Evolutionary conservation across 2,329 filamentous ascomycete species (phyloP).

Genomic region (Colletotrichum echinochloae): DNA sequence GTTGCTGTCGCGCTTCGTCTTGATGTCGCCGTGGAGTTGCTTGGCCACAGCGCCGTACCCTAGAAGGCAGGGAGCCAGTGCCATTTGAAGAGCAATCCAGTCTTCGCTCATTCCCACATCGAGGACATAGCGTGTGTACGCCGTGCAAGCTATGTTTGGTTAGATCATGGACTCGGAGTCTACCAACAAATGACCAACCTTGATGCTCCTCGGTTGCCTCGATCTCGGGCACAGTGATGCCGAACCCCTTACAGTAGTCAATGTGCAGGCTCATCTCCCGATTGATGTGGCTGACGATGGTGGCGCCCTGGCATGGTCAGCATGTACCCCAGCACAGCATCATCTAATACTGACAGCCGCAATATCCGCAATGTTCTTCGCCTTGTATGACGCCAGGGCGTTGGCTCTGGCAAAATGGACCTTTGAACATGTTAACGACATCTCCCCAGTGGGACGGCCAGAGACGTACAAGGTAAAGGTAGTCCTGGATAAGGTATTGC

Average conservation of each 20-base stretch:
- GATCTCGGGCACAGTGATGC: constrained; percentile 79
- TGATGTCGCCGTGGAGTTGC: constrained; percentile 73
- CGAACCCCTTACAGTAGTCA: constrained; percentile 84
- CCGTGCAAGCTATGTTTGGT: constrained; percentile 73
- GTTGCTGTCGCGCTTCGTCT: constrained; percentile 74
- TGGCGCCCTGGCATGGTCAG: constrained; percentile 63
- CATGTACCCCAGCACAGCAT: constrained; percentile 43
- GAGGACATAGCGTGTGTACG: constrained; percentile 87
- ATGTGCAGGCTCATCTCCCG: constrained; percentile 86
- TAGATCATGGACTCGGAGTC: neutral
- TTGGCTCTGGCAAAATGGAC: constrained; percentile 90
- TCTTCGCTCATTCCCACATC: constrained; percentile 90
- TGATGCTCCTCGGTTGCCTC: constrained; percentile 79
- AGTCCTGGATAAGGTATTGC: constrained; percentile 91
- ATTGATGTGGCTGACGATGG: constrained; percentile 80
- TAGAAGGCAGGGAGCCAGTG: constrained; percentile 88
- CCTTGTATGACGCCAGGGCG: constrained; percentile 87
- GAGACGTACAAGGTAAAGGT: constrained; percentile 80
- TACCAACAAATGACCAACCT: constrained; percentile 59
- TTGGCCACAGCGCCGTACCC: constrained; percentile 86
- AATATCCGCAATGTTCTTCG: constrained; percentile 79
- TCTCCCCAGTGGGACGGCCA: too few relatives aligned
- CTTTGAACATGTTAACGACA: constrained; percentile 53
- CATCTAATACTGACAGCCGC: constrained; percentile 64
- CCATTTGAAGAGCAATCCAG: constrained; percentile 87